Base-by-base conservation (phyloP, 108 stramenopile species). In the Fragilaria crotonensis region DNA sequence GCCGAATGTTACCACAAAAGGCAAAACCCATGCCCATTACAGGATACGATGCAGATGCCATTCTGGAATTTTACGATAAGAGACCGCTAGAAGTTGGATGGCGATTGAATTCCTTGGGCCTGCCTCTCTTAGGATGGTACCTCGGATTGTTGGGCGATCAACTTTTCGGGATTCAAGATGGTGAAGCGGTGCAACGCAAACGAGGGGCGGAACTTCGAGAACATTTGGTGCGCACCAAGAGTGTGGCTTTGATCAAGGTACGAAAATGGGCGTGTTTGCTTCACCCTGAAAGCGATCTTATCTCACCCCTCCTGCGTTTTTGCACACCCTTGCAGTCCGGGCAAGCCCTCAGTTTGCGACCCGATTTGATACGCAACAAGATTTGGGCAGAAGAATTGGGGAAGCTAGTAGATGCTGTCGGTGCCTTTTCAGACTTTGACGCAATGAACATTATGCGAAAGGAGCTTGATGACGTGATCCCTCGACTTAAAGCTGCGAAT, bases 401-500 rank as follows among this genome's bases (percentile, higher is more conserved):
- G 33, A 92, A 88, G 49, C 63, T 92, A 29, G 87, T 88, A 11
- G 90, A 92, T 70, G 90, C 81, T 32, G 90, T 92, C 11, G 90
- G 86, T 20, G 56, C 80, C 11, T 92, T 92, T 72, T 59, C 76
- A 25, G 87, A 92, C 53, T 36, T 75, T 5, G 81, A 86, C 9
- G 90, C 90, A 19, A 84, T 87, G 86, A 77, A 71, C 30, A 89
- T 89, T 33, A 85, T 89, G 63, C 60, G 60, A 25, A 68, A 70
- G 14, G 83, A 87, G 59, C 71, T 89, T n/a, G 64, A 64, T 20
- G 84, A 86, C 63, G 33, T 86, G 47, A 28, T 59, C 28, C 72
- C 73, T 33, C 62, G 69, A 25, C 52, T 84, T 32, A 46, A 77
- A 21, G 68, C 44, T 3, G 60, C 78, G 18, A 64, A 60, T 49